Conservation (phyloP, 495 filamentous ascomycete genomes). For the Podospora pseudocomata region DNA sequence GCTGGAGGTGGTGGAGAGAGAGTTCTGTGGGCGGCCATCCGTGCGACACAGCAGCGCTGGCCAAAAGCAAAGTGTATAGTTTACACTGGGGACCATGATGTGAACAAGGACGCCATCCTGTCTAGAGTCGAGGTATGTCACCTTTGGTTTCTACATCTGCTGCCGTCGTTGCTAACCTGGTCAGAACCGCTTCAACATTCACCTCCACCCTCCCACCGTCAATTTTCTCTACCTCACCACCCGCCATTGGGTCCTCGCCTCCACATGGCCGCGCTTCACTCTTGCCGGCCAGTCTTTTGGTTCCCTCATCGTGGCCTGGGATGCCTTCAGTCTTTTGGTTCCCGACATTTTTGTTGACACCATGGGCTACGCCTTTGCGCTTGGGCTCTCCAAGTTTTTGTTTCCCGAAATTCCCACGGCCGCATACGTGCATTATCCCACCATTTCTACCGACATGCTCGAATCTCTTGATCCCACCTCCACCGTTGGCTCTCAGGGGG, state of each 20-base stretch:
- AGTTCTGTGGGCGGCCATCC: constrained; percentile 93
- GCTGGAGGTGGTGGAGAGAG: constrained; percentile 94
- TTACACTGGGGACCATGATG: constrained; percentile 92
- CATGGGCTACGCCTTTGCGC: constrained; percentile 93
- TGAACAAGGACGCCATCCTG: constrained; percentile 73
- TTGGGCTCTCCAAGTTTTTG: constrained; percentile 75
- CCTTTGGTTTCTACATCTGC: neutral
- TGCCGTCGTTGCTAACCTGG: neutral
- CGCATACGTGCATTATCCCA: constrained; percentile 97
- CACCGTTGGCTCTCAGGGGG: constrained; percentile 59
- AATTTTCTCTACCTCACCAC: constrained; percentile 87
- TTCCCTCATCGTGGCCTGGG: constrained; percentile 79
- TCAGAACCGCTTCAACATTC: constrained; percentile 86
- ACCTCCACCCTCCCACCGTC: constrained; percentile 76
- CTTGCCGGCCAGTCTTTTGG: constrained; percentile 90
- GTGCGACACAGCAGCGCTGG: constrained; percentile 85
- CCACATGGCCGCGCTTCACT: constrained; percentile 88
- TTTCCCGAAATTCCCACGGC: constrained; percentile 80
- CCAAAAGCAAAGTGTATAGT: constrained; percentile 84
- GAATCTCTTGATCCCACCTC: constrained; percentile 64
- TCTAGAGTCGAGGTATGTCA: constrained; percentile 63
- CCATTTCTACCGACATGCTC: constrained; percentile 98
- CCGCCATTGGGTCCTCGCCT: constrained; percentile 75
- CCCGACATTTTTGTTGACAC: constrained; percentile 96
- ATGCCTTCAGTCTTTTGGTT: constrained; percentile 86